Evolutionary conservation across 1,284 basidiomycete species (phyloP).

Genomic region (Malassezia pachydermatis): DNA sequence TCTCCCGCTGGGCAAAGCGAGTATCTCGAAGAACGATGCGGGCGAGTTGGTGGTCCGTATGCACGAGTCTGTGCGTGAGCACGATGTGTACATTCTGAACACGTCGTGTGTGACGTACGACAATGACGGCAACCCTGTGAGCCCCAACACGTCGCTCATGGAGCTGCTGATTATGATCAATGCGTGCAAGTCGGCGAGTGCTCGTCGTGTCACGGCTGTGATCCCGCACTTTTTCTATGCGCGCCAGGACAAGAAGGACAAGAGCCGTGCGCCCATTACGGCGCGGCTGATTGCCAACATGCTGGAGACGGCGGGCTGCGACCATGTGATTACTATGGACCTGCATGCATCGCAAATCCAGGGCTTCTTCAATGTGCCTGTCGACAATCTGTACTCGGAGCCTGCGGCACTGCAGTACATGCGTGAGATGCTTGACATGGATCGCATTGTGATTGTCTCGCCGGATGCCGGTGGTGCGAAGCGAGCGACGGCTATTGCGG

Average conservation of each 20-base stretch:
- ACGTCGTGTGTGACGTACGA: conserved; percentile 64
- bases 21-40: conserved; percentile 75
- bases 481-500: conserved; percentile 95
- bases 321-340: conserved; percentile 70
- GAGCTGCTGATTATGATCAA: conserved; percentile 99
- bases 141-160: conserved; percentile 64
- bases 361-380: conserved; percentile 99
- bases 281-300: conserved; percentile 99
- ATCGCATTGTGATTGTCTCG: conserved; percentile 88
- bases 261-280: conserved; percentile 93
- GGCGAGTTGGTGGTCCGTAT: conserved; percentile 88
- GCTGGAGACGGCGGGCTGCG: conserved; percentile 92
- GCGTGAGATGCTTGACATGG: conserved; percentile 74
- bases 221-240: conserved; percentile 49
- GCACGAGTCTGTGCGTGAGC: conserved; percentile 87
- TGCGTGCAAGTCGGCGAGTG: conserved; percentile 77
- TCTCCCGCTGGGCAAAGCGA: conserved; percentile 51
- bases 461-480: conserved; percentile 98
- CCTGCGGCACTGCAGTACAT: conserved; percentile 93
- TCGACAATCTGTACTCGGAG: conserved; percentile 95
- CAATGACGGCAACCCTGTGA: conserved; percentile 27
- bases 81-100: conserved; percentile 98
- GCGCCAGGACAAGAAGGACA: conserved; percentile 92
- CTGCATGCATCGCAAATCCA: conserved; percentile 52
- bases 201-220: conserved; percentile 89